phyloP scores from a whole-genome alignment of 805 yeast genomes.

The Lipomyces anomalus region DNA sequence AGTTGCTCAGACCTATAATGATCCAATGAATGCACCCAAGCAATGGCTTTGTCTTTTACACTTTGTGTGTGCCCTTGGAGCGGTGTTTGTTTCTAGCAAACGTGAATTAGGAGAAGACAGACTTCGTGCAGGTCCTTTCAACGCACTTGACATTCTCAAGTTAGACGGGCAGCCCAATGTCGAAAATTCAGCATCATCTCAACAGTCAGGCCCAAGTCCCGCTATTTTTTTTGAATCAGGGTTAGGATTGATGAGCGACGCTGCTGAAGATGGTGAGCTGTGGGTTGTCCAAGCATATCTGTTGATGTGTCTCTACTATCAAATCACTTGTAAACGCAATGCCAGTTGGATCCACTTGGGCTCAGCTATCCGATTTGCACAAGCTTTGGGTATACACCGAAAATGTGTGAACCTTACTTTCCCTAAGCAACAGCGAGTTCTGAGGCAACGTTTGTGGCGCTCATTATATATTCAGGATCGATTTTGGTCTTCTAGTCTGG shows the following conservation, averaged over 20 bases:
- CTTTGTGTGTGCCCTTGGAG: slow-evolving; percentile 40
- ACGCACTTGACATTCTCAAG: too few relatives aligned
- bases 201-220: too few relatives aligned
- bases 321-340: slow-evolving; percentile 37
- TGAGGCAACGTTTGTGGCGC: slow-evolving; percentile 25
- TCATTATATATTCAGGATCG: slow-evolving; percentile 26
- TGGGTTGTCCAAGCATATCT: slow-evolving; percentile 42
- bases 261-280: slow-evolving; percentile 38
- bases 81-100: slow-evolving; percentile 36
- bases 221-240: slow-evolving; percentile 37
- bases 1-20: slow-evolving; percentile 34
- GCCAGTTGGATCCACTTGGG: slow-evolving; percentile 42
- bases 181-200: too few relatives aligned
- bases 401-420: slow-evolving; percentile 30
- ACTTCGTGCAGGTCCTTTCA: too few relatives aligned
- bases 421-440: slow-evolving; percentile 21
- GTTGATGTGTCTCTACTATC: slow-evolving; percentile 39
- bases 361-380: slow-evolving; percentile 42
- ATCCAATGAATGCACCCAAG: slow-evolving; percentile 30
- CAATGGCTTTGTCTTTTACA: slow-evolving; percentile 36
- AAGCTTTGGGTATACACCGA: slow-evolving; percentile 38
- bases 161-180: too few relatives aligned
- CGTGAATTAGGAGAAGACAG: slow-evolving; percentile 28
- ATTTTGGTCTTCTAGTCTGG: slow-evolving; percentile 23
- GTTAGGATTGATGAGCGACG: slow-evolving; percentile 30